These are phyloP conservation scores for Gentiana straminea DNA, from an alignment of 257 asterid genomes.

Conservation along the genomic window DNA sequence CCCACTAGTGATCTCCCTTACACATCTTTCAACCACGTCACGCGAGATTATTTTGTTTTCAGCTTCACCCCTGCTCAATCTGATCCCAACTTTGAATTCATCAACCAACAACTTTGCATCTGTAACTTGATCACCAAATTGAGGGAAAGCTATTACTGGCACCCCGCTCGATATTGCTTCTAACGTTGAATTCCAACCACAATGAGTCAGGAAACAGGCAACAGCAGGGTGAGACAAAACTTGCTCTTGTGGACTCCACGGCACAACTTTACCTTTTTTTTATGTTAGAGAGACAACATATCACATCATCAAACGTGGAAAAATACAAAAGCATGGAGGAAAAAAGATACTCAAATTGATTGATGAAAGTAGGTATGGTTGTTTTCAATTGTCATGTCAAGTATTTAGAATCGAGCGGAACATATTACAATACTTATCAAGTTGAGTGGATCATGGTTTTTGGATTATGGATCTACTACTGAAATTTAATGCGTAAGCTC, in stretches of 20 bases:
- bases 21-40: slow-evolving; percentile 27
- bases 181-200: slow-evolving; percentile 20
- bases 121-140: slow-evolving; percentile 87
- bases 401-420: too few relatives aligned
- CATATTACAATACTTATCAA: too few relatives aligned
- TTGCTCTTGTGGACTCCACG: slow-evolving; percentile 85
- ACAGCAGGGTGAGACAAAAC: too few relatives aligned
- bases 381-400: too few relatives aligned
- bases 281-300: too few relatives aligned
- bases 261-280: slow-evolving; percentile 38
- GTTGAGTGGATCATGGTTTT: too few relatives aligned
- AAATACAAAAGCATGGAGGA: too few relatives aligned
- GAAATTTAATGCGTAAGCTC: too few relatives aligned
- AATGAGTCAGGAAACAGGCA: slow-evolving; percentile 32
- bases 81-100: slow-evolving; percentile 50
- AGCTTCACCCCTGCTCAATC: slow-evolving; percentile 57
- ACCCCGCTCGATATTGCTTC: slow-evolving; percentile 54
- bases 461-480: too few relatives aligned
- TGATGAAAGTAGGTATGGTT: too few relatives aligned
- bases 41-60: slow-evolving; percentile 37
- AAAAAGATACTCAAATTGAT: too few relatives aligned
- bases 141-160: slow-evolving; percentile 68
- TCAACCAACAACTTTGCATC: slow-evolving; percentile 75
- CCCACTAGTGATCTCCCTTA: slow-evolving; percentile 25
- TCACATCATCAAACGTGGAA: too few relatives aligned